Conservation (phyloP, 2,329 filamentous ascomycete genomes). For the Pyrenochaeta sp. region DNA sequence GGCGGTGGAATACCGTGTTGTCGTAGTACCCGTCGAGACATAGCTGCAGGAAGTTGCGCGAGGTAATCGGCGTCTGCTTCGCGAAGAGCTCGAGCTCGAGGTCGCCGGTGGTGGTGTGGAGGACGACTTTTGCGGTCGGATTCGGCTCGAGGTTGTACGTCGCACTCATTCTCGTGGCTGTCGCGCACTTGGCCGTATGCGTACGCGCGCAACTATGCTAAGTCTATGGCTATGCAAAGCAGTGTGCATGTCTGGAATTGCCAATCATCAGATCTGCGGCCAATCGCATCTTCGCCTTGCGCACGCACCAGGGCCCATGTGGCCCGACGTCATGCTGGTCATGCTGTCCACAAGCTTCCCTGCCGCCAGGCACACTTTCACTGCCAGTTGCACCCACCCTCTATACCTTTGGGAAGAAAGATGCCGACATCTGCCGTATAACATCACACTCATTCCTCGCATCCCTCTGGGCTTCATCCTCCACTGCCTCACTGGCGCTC, state of each 20-base stretch:
- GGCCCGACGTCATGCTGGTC: slow-evolving; percentile 10
- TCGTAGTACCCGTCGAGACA: slow-evolving; percentile 96
- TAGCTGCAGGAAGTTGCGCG: slow-evolving; percentile 94
- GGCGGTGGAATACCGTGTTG: slow-evolving; percentile 90
- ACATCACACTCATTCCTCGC: background rate
- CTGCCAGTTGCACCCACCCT: slow-evolving; percentile 9
- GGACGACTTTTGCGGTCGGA: slow-evolving; percentile 88
- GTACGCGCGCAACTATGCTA: too few species aligned
- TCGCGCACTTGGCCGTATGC: background rate
- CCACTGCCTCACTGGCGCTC: slow-evolving; percentile 2
- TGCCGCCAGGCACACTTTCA: slow-evolving; percentile 9
- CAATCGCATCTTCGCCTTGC: slow-evolving; percentile 10
- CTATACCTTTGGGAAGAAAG: slow-evolving; percentile 4
- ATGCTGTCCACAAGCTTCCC: slow-evolving; percentile 9
- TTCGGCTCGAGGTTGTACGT: slow-evolving; percentile 96
- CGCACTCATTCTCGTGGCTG: slow-evolving; percentile 71
- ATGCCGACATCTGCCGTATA: slow-evolving; percentile 28
- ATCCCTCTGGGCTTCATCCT: background rate
- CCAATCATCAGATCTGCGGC: background rate
- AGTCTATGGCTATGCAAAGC: background rate
- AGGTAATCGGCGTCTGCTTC: slow-evolving; percentile 89
- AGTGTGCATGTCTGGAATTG: slow-evolving; percentile 3
- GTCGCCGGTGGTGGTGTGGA: slow-evolving; percentile 90
- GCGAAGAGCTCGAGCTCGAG: slow-evolving; percentile 93
- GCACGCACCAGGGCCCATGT: slow-evolving; percentile 15